A percentile compares a stretch with the other conserved stretches of the same genome.
phyloP scores from a whole-genome alignment of 1,284 basidiomycete species.

The Malassezia brasiliensis region DNA sequence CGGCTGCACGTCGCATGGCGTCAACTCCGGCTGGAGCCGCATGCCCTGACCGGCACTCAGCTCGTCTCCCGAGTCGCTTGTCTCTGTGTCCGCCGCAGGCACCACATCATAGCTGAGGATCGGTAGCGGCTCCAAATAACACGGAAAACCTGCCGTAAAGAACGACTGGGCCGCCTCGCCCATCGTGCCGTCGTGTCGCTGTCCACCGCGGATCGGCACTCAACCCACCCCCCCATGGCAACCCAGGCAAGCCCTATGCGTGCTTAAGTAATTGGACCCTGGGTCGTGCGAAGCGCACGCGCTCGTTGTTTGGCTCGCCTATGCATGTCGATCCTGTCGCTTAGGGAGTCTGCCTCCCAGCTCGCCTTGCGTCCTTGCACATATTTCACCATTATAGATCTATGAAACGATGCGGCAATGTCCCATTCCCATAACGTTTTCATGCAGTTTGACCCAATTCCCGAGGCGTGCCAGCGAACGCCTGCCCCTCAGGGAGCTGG shows the following conservation, averaged over 20 bases:
- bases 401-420: too few relatives aligned
- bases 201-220: neutral
- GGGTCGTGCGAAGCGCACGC: too few relatives aligned
- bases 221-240: too few relatives aligned
- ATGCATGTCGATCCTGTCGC: too few relatives aligned
- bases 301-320: too few relatives aligned
- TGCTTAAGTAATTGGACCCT: too few relatives aligned
- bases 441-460: neutral
- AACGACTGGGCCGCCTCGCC: conserved; percentile 8
- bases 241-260: too few relatives aligned
- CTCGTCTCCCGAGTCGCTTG: conserved; percentile 1
- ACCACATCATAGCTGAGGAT: conserved; percentile 26
- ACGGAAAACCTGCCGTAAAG: conserved; percentile 41
- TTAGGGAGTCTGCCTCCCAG: too few relatives aligned
- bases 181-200: neutral
- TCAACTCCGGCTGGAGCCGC: conserved; percentile 24
- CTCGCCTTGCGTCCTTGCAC: too few relatives aligned
- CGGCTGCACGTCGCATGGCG: conserved; percentile 22
- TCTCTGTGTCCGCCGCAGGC: conserved; percentile 13
- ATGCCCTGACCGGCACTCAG: conserved; percentile 25
- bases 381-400: too few relatives aligned
- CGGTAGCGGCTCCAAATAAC: conserved; percentile 35
- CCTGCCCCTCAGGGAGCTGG: neutral
- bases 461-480: neutral
- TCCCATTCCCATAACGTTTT: neutral